These are phyloP conservation scores for Suillus variegatus DNA, from an alignment of 768 basidiomycete genomes.

Conservation along the genomic window DNA sequence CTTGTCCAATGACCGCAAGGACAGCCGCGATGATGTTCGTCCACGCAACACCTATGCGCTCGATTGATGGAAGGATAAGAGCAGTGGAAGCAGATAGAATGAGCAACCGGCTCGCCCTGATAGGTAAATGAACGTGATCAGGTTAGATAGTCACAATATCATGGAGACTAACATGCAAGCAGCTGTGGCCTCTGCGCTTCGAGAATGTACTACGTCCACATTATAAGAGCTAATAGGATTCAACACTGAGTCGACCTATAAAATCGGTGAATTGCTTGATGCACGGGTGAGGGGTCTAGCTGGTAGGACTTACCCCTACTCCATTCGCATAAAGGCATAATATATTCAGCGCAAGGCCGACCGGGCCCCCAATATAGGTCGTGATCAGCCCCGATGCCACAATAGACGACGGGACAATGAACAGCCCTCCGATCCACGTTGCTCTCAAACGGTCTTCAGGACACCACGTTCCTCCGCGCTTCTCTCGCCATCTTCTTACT, in stretches of 20 bases:
- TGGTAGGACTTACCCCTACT: too few species aligned
- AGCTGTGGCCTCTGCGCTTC: conserved; percentile 66
- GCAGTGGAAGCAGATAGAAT: conserved; percentile 45
- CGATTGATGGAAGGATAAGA: conserved; percentile 51
- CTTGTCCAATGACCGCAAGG: conserved; percentile 46
- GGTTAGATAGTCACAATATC: not conserved
- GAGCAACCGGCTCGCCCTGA: conserved; percentile 49
- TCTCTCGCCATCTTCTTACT: not conserved
- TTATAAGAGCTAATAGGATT: conserved; percentile 11
- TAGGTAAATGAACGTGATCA: not conserved
- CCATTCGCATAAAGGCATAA: not conserved
- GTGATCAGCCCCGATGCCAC: not conserved
- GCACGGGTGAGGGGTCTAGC: too few species aligned
- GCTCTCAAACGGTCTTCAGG: not conserved
- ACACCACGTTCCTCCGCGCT: not conserved
- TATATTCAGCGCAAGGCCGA: not conserved
- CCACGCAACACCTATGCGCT: conserved; percentile 44
- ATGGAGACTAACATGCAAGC: conserved; percentile 47
- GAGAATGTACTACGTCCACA: conserved; percentile 59
- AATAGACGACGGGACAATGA: not conserved
- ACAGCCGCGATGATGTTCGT: conserved; percentile 45
- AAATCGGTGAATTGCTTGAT: too few species aligned
- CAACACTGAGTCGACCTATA: too few species aligned
- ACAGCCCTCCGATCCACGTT: not conserved
- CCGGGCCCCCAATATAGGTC: not conserved